Evolutionary conservation across 2,329 filamentous ascomycete species (phyloP).

Genomic region (Ophiocordyceps robertsii): DNA sequence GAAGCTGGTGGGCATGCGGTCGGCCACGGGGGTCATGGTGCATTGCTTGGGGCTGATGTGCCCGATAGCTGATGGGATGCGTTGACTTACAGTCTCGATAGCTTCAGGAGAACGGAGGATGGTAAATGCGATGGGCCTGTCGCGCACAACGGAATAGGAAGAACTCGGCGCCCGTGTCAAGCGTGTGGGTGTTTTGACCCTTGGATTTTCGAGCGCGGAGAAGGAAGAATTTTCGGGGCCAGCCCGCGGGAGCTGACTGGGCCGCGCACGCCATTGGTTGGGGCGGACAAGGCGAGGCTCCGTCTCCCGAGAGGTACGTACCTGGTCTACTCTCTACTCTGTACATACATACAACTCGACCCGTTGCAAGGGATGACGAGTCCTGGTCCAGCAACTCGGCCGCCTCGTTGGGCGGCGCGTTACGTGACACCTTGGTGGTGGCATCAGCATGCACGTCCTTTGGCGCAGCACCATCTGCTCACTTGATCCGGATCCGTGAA

Average conservation of each 20-base stretch:
- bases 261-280: no score
- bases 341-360: no score
- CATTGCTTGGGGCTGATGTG: background rate
- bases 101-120: slow-evolving; percentile 21
- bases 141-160: slow-evolving; percentile 31
- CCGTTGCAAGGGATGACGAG: no score
- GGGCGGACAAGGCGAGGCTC: no score
- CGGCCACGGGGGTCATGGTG: background rate
- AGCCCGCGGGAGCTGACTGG: slow-evolving; percentile 1
- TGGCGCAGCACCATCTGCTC: no score
- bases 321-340: no score
- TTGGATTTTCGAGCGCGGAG: slow-evolving; percentile 15
- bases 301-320: no score
- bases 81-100: slow-evolving; percentile 21
- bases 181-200: slow-evolving; percentile 19
- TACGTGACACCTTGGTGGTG: no score
- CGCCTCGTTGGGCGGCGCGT: no score
- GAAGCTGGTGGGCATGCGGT: background rate
- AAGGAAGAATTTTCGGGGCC: slow-evolving; percentile 21
- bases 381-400: no score
- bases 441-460: no score
- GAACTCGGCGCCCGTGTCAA: slow-evolving; percentile 24
- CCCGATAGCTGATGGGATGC: slow-evolving; percentile 3
- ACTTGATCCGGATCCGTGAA: no score
- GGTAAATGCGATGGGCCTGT: slow-evolving; percentile 29